phyloP scores from a whole-genome alignment of 345 rosid species.

The Capsella bursapastoris region DNA sequence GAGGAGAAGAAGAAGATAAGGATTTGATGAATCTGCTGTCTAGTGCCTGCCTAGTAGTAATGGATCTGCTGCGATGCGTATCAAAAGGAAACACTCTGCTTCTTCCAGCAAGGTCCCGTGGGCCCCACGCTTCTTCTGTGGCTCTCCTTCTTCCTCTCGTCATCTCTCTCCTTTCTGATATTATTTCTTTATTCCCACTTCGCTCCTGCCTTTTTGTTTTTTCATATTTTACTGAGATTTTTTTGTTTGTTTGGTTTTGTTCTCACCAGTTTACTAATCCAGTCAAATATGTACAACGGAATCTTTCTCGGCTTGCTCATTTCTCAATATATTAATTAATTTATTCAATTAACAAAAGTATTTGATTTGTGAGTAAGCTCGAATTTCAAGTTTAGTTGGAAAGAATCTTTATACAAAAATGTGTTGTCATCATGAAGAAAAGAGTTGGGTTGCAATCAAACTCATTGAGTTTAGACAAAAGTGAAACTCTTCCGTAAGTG shows the following conservation, averaged over 20 bases:
- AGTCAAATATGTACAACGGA: background rate
- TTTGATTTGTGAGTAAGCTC: too few relatives aligned
- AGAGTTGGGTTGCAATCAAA: slow-evolving; percentile 25
- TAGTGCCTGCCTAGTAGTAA: too few relatives aligned
- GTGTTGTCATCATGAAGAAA: background rate
- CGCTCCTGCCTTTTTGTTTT: background rate
- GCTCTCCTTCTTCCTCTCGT: slow-evolving; percentile 33
- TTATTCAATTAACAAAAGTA: too few relatives aligned
- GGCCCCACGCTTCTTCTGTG: slow-evolving; percentile 38
- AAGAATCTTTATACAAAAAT: background rate
- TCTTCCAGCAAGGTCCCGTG: slow-evolving; percentile 40
- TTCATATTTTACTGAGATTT: background rate
- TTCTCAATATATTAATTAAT: too few relatives aligned
- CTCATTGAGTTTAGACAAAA: background rate
- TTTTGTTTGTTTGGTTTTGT: background rate
- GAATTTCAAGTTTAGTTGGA: slow-evolving; percentile 3
- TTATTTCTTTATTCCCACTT: slow-evolving; percentile 29
- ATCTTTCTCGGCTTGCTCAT: too few relatives aligned
- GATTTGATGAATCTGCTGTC: slow-evolving; percentile 6
- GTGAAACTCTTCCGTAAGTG: background rate
- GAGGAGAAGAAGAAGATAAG: background rate
- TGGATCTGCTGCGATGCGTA: background rate
- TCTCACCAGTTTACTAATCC: background rate
- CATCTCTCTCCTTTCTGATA: slow-evolving; percentile 15
- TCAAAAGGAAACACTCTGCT: slow-evolving; percentile 46